These are phyloP conservation scores for Meira miltonrushii DNA, from an alignment of 1,284 basidiomycete species.

Conservation along the genomic window DNA sequence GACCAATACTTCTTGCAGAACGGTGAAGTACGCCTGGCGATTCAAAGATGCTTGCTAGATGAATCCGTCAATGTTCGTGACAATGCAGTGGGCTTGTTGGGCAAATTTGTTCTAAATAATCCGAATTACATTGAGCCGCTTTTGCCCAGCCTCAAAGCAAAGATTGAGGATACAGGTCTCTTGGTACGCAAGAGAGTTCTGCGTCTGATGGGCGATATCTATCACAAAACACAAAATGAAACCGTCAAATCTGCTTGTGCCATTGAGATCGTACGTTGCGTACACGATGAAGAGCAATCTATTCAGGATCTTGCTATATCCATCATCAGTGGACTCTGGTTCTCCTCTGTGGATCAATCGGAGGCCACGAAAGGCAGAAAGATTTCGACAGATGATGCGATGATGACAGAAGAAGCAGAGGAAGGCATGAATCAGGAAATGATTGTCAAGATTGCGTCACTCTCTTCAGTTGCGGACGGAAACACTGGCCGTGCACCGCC, in stretches of 20 bases:
- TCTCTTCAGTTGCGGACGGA: background rate
- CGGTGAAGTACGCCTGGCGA: slow-evolving; percentile 53
- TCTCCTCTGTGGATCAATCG: slow-evolving; percentile 48
- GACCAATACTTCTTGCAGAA: slow-evolving; percentile 31
- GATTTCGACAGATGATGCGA: background rate
- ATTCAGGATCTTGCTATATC: slow-evolving; percentile 81
- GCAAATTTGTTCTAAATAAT: slow-evolving; percentile 84
- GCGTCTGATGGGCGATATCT: slow-evolving; percentile 81
- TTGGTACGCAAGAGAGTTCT: slow-evolving; percentile 90
- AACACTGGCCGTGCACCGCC: slow-evolving; percentile 66
- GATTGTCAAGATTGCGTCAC: background rate
- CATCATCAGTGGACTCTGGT: slow-evolving; percentile 84
- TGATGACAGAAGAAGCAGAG: background rate
- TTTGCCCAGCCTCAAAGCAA: slow-evolving; percentile 75
- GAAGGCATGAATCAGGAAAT: background rate
- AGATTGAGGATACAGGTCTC: slow-evolving; percentile 86
- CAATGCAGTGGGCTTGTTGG: slow-evolving; percentile 87
- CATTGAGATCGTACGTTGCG: slow-evolving; percentile 72
- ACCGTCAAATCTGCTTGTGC: slow-evolving; percentile 72
- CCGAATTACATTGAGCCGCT: slow-evolving; percentile 78
- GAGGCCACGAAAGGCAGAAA: background rate
- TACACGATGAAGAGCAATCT: slow-evolving; percentile 84
- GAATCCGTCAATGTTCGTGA: slow-evolving; percentile 88
- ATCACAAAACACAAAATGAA: slow-evolving; percentile 61
- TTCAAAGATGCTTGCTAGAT: slow-evolving; percentile 83